These are phyloP conservation scores for Epichloe gansuensis DNA, from an alignment of 2,329 filamentous ascomycete species.

Conservation along the genomic window DNA sequence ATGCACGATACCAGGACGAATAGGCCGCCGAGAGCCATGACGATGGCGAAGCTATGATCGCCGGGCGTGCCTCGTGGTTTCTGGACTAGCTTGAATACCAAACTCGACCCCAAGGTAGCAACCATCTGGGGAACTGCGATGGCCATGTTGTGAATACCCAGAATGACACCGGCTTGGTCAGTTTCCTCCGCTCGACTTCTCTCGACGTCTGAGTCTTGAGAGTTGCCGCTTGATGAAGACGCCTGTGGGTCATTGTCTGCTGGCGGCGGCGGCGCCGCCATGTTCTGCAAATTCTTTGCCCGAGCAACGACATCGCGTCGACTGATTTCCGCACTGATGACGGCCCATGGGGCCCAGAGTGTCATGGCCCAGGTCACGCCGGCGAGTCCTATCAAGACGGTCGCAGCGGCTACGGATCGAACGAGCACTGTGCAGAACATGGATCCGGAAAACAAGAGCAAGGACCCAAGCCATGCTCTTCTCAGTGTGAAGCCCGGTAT, in stretches of 20 bases:
- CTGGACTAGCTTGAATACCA: constrained; percentile 76
- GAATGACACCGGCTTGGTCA: constrained; percentile 77
- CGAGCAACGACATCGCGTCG: constrained; percentile 55
- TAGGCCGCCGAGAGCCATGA: constrained; percentile 71
- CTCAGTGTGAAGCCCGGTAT: constrained; percentile 80
- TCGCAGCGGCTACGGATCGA: constrained; percentile 56
- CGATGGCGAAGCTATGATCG: constrained; percentile 78
- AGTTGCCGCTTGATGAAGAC: constrained; percentile 2
- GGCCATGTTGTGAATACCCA: constrained; percentile 92
- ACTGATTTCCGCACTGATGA: constrained; percentile 87
- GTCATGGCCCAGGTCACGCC: constrained; percentile 89
- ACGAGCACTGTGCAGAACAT: constrained; percentile 82
- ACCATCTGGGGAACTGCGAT: constrained; percentile 87
- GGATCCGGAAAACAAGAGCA: constrained; percentile 69
- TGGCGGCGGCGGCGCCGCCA: constrained; percentile 5
- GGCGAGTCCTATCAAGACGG: constrained; percentile 64
- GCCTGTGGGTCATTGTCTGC: constrained; percentile 1
- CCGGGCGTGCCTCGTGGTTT: constrained; percentile 76
- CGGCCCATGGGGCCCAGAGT: constrained; percentile 88
- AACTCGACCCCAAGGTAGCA: constrained; percentile 70
- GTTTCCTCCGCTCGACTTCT: constrained; percentile 39
- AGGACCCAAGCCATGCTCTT: constrained; percentile 73
- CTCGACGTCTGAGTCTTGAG: constrained; percentile 13
- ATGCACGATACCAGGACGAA: constrained; percentile 68
- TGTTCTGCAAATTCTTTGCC: constrained; percentile 19